These are phyloP conservation scores for Penicillium dipodomyicola DNA, from an alignment of 495 filamentous ascomycete genomes.

Conservation along the genomic window DNA sequence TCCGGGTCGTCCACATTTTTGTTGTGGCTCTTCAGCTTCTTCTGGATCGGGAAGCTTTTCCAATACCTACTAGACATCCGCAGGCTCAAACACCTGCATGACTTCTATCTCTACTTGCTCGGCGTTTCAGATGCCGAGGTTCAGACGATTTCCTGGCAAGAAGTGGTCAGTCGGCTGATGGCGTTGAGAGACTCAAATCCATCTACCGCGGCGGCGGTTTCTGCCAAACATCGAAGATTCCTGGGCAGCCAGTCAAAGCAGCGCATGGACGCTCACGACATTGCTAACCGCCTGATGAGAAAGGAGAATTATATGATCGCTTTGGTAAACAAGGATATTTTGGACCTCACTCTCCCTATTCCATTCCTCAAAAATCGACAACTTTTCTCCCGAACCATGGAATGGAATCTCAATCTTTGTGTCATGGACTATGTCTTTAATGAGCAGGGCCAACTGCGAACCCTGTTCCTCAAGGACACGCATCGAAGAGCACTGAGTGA, in stretches of 20 bases:
- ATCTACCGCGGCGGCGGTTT: conserved; percentile 68
- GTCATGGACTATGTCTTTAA: conserved; percentile 95
- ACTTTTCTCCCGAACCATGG: conserved; percentile 74
- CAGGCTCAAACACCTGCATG: conserved; percentile 71
- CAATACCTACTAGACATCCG: conserved; percentile 73
- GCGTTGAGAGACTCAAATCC: conserved; percentile 81
- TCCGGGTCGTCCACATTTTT: conserved; percentile 73
- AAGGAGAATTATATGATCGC: conserved; percentile 96
- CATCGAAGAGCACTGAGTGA: conserved; percentile 76
- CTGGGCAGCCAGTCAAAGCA: conserved; percentile 88
- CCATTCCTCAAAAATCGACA: conserved; percentile 78
- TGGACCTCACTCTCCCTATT: conserved; percentile 81
- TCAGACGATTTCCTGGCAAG: conserved; percentile 95
- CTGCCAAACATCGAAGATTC: conserved; percentile 60
- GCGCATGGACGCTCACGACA: conserved; percentile 92
- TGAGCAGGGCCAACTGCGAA: conserved; percentile 76
- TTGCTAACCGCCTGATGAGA: conserved; percentile 95
- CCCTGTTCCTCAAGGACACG: conserved; percentile 76
- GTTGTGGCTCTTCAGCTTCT: conserved; percentile 84
- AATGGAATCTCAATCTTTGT: conserved; percentile 86
- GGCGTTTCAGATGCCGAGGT: conserved; percentile 88
- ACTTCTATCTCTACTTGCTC: conserved; percentile 85
- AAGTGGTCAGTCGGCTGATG: conserved; percentile 88
- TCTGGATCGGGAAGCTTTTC: conserved; percentile 78
- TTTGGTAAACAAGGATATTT: conserved; percentile 90